Evolutionary conservation across 2,329 filamentous ascomycete species (phyloP).

Genomic region (Capronia americana): DNA sequence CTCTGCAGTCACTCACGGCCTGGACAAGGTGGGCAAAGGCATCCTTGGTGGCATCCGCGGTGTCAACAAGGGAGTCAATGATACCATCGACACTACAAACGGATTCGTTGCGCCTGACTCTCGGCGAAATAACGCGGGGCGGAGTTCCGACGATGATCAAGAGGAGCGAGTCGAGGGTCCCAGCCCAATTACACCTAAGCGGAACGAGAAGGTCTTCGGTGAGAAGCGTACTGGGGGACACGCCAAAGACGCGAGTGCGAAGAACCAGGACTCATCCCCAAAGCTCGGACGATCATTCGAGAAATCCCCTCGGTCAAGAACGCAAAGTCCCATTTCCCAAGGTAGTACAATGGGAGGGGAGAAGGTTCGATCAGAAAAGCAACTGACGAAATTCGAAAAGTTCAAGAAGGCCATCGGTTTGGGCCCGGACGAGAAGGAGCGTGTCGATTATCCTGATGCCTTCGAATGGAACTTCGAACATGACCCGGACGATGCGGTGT

Average conservation of each 20-base stretch:
- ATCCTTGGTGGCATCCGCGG: conserved; percentile 53
- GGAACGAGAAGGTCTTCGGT: conserved; percentile 13
- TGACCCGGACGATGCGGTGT: conserved; percentile 70
- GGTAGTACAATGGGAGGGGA: conserved; percentile 35
- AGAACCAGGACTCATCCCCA: not conserved
- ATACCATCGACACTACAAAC: conserved; percentile 45
- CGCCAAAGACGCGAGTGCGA: conserved; percentile 28
- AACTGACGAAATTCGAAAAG: conserved; percentile 31
- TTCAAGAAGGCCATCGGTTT: conserved; percentile 36
- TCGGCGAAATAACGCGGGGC: conserved; percentile 11
- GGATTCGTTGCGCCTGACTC: conserved; percentile 42
- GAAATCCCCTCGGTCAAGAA: conserved; percentile 5
- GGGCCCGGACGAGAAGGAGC: conserved; percentile 35
- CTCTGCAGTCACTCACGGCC: conserved; percentile 58
- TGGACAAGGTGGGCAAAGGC: conserved; percentile 54
- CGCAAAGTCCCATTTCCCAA: conserved; percentile 32
- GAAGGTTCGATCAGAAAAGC: conserved; percentile 26
- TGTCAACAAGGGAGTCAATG: conserved; percentile 48
- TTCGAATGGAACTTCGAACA: conserved; percentile 68
- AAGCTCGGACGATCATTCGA: conserved; percentile 21
- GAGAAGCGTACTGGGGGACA: conserved; percentile 17
- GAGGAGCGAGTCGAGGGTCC: not conserved
- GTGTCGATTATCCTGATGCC: conserved; percentile 64
- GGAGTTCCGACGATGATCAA: conserved; percentile 23
- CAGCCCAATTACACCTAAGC: conserved; percentile 3